Conservation (phyloP, 116 monocot species). For the Zostera marina region DNA sequence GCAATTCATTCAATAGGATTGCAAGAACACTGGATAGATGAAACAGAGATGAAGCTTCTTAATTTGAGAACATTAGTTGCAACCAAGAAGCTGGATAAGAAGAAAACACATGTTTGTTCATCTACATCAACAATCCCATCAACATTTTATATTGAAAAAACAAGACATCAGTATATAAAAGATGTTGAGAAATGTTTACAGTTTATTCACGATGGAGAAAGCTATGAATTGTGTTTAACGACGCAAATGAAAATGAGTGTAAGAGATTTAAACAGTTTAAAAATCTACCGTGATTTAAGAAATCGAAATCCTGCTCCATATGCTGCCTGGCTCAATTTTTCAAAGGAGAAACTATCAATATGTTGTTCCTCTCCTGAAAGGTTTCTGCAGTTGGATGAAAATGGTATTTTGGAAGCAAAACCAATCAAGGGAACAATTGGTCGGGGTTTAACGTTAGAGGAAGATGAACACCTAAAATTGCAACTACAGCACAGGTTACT, state of each 20-base stretch:
- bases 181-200: constrained; percentile 60
- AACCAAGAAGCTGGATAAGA: constrained; percentile 13
- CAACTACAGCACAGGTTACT: constrained; percentile 69
- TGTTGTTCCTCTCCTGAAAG: constrained; percentile 93
- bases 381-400: constrained; percentile 52
- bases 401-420: constrained; percentile 72
- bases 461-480: constrained; percentile 54
- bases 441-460: constrained; percentile 60
- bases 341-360: constrained; percentile 49
- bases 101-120: constrained; percentile 5
- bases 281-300: constrained; percentile 55
- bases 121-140: constrained; percentile 3
- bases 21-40: constrained; percentile 36
- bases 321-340: constrained; percentile 89
- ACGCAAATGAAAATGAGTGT: constrained; percentile 66
- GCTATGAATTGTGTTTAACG: constrained; percentile 92
- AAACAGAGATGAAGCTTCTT: constrained; percentile 67
- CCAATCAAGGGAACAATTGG: constrained; percentile 90
- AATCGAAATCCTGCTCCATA: constrained; percentile 88
- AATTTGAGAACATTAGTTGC: constrained; percentile 21
- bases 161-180: constrained; percentile 55
- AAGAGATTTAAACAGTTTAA: constrained; percentile 29
- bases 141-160: constrained; percentile 51
- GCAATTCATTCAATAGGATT: constrained; percentile 4
- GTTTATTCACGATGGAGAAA: constrained; percentile 82